These are phyloP conservation scores for Boletus reticulatus DNA, from an alignment of 768 basidiomycete species.

Conservation along the genomic window DNA sequence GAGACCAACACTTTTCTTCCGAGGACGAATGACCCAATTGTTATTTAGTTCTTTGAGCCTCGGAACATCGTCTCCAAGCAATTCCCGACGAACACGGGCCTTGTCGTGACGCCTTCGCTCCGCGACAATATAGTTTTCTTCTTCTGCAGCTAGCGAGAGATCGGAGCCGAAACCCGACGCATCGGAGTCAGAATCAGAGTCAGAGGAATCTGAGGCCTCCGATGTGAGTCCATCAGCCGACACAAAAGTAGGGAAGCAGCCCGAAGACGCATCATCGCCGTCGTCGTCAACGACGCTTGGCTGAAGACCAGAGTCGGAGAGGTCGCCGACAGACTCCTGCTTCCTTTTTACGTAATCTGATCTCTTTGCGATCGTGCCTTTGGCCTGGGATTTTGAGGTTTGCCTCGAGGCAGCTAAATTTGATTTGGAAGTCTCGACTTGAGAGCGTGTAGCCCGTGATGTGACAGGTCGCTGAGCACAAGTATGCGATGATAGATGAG, in stretches of 20 bases:
- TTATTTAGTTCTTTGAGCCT: conserved; percentile 42
- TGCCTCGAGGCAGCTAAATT: conserved; percentile 34
- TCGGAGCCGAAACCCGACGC: conserved; percentile 48
- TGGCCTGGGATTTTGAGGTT: conserved; percentile 38
- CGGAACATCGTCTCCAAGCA: conserved; percentile 52
- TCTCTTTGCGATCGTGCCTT: conserved; percentile 33
- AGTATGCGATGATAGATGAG: conserved; percentile 30
- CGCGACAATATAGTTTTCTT: conserved; percentile 56
- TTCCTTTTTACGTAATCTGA: conserved; percentile 20
- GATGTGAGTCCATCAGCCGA: conserved; percentile 59
- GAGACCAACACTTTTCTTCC: conserved; percentile 65
- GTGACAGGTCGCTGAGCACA: conserved; percentile 18
- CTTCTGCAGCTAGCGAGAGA: conserved; percentile 57
- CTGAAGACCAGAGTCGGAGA: conserved; percentile 29
- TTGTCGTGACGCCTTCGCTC: conserved; percentile 45
- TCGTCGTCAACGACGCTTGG: conserved; percentile 36
- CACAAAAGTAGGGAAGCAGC: conserved; percentile 64
- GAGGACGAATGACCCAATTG: conserved; percentile 68
- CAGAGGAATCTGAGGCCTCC: conserved; percentile 44
- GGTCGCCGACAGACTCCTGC: conserved; percentile 11
- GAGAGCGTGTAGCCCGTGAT: conserved; percentile 25
- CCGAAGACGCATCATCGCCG: conserved; percentile 32
- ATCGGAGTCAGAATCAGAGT: conserved; percentile 36
- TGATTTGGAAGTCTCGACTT: conserved; percentile 24
- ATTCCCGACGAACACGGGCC: conserved; percentile 59